These are phyloP conservation scores for Austroboletus rostrupii DNA, from an alignment of 1,284 basidiomycete genomes.

Conservation along the genomic window DNA sequence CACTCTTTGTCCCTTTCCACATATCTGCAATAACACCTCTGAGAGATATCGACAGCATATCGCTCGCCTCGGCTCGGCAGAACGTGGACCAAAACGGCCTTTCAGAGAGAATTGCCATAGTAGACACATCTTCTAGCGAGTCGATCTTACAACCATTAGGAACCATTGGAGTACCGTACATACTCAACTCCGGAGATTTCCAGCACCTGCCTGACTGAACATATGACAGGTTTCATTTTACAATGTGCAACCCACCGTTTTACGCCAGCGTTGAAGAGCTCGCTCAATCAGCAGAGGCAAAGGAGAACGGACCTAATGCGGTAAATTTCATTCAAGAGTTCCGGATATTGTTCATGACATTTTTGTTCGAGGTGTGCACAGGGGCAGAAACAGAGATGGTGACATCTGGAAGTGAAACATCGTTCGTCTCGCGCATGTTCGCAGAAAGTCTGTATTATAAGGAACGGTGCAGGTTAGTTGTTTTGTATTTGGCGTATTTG, in stretches of 20 bases:
- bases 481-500: not conserved
- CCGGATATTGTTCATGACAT: conserved; percentile 4
- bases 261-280: conserved; percentile 75
- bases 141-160: conserved; percentile 50
- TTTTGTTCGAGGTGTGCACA: conserved; percentile 59
- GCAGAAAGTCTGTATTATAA: conserved; percentile 57
- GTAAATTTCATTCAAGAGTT: conserved; percentile 35
- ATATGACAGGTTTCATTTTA: conserved; percentile 54
- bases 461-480: conserved; percentile 47
- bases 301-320: conserved; percentile 60
- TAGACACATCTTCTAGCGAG: conserved; percentile 35
- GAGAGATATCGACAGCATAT: conserved; percentile 66
- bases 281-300: conserved; percentile 50
- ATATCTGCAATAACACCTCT: not conserved
- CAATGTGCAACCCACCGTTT: conserved; percentile 97
- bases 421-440: conserved; percentile 78
- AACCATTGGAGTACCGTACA: conserved; percentile 18
- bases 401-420: conserved; percentile 78
- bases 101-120: conserved; percentile 45
- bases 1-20: not conserved
- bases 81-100: conserved; percentile 60
- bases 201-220: not conserved
- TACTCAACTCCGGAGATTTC: not conserved
- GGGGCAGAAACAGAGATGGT: conserved; percentile 85
- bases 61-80: conserved; percentile 46